Evolutionary conservation across 192 early-diverging fungal genomes (phyloP).

Genomic region (Geranomyces variabilis): DNA sequence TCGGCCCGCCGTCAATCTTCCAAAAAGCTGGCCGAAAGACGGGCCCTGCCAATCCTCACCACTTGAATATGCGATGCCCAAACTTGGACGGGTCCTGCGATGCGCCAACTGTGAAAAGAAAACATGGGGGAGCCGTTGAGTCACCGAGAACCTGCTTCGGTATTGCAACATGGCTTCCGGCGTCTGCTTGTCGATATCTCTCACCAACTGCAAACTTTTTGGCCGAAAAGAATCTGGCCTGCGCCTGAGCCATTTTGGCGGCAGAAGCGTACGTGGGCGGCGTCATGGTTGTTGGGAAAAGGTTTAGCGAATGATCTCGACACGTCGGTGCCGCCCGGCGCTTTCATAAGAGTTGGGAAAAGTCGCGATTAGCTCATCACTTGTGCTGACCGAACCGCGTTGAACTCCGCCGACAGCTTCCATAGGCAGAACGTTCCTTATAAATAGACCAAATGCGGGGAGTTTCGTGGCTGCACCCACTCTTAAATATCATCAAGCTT

Average conservation of each 20-base stretch:
- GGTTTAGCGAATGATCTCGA: too few relatives aligned
- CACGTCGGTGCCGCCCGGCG: too few relatives aligned
- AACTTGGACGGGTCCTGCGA: conserved; percentile 72
- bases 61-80: conserved; percentile 82
- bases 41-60: conserved; percentile 50
- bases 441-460: too few relatives aligned
- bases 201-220: conserved; percentile 17
- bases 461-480: too few relatives aligned
- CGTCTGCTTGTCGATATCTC: not conserved
- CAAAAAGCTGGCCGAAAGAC: not conserved
- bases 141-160: not conserved
- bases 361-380: too few relatives aligned
- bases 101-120: conserved; percentile 67
- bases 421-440: too few relatives aligned
- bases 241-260: not conserved
- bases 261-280: not conserved
- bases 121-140: not conserved
- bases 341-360: too few relatives aligned
- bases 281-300: not conserved
- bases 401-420: too few relatives aligned
- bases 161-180: not conserved
- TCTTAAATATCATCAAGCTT: too few relatives aligned
- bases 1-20: too few relatives aligned
- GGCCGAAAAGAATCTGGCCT: not conserved
- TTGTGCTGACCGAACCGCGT: too few relatives aligned